Conservation (phyloP, 768 basidiomycete species). For the Psilocybe cubensis region DNA sequence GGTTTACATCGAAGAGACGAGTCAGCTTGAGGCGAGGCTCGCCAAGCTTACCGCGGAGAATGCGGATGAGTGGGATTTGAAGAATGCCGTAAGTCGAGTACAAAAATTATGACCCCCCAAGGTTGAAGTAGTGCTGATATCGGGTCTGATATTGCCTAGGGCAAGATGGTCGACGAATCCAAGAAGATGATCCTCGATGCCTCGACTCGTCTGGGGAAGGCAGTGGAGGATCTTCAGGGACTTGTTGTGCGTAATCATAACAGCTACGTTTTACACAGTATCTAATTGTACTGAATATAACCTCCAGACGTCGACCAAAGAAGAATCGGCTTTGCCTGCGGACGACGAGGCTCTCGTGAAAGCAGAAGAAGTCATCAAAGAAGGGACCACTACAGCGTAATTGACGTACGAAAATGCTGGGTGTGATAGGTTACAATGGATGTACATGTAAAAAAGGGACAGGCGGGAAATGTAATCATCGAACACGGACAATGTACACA, state of each 20-base stretch:
- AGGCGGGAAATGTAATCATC: neutral
- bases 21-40: conserved; percentile 57
- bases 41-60: conserved; percentile 63
- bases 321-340: conserved; percentile 37
- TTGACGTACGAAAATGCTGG: neutral
- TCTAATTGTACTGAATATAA: conserved; percentile 8
- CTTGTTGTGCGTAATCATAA: conserved; percentile 61
- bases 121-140: neutral
- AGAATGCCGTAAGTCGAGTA: conserved; percentile 58
- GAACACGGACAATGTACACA: neutral
- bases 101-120: neutral
- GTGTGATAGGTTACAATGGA: neutral
- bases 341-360: conserved; percentile 50
- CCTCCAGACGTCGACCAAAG: conserved; percentile 38
- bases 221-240: conserved; percentile 63
- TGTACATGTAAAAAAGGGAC: neutral
- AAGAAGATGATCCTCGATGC: conserved; percentile 81
- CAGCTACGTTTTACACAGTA: neutral
- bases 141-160: conserved; percentile 37
- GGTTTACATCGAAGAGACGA: conserved; percentile 69
- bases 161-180: conserved; percentile 73
- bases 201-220: conserved; percentile 59
- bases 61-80: conserved; percentile 78
- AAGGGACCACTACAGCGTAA: conserved; percentile 34
- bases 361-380: conserved; percentile 62